These are phyloP conservation scores for Geotrichum reessii DNA, from an alignment of 1,139 yeast species.

Conservation along the genomic window DNA sequence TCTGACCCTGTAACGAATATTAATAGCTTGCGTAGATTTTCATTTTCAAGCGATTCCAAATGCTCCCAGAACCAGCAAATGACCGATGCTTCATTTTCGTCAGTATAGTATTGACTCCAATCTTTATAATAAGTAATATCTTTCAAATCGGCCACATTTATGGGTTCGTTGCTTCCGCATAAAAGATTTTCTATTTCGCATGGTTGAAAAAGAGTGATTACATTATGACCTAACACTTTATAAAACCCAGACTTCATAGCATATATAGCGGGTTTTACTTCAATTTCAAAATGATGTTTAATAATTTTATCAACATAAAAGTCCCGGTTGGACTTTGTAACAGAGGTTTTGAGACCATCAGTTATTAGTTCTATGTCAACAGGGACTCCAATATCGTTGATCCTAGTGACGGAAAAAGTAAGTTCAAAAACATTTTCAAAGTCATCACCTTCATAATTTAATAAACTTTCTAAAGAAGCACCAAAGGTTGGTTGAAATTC, in stretches of 20 bases:
- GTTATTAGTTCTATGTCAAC: constrained; percentile 46
- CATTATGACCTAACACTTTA: constrained; percentile 74
- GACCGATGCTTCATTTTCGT: constrained; percentile 36
- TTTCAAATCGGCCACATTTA: constrained; percentile 62
- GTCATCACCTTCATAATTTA: constrained; percentile 44
- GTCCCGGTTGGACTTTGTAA: constrained; percentile 51
- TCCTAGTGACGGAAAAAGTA: constrained; percentile 43
- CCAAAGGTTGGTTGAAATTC: constrained; percentile 66
- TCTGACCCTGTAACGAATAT: constrained; percentile 87
- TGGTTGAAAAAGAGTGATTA: constrained; percentile 68
- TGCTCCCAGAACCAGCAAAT: constrained; percentile 80
- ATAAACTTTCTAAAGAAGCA: constrained; percentile 49
- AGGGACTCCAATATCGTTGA: constrained; percentile 15
- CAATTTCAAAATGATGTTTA: constrained; percentile 52
- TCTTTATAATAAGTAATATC: constrained; percentile 71
- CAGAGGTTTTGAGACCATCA: constrained; percentile 50
- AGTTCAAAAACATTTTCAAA: constrained; percentile 45
- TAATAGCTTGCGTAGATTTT: constrained; percentile 56
- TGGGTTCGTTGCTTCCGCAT: constrained; percentile 66
- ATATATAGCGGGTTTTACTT: constrained; percentile 49
- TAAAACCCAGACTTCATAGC: constrained; percentile 67
- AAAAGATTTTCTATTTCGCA: constrained; percentile 74
- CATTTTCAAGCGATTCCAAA: constrained; percentile 43
- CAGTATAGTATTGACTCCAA: constrained; percentile 40
- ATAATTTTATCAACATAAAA: constrained; percentile 60